Percentiles rank a stretch among this genome's conserved stretches.
phyloP scores from a whole-genome alignment of 1,139 yeast species.

The Sugiyamaella novakii region DNA sequence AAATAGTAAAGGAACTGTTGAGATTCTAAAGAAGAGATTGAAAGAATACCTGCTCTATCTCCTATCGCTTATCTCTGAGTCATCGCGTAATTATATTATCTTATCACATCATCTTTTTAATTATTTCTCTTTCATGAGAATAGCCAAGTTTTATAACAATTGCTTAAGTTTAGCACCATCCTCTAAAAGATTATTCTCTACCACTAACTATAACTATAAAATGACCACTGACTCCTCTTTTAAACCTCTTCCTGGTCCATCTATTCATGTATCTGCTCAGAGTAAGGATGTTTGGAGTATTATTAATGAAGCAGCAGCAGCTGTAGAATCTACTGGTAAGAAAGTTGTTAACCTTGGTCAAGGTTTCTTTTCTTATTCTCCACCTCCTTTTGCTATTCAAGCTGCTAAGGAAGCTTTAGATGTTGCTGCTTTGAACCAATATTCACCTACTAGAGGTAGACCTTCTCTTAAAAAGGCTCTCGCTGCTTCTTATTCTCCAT shows the following conservation, averaged over 20 bases:
- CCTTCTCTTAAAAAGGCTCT: constrained; percentile 71
- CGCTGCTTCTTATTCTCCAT: constrained; percentile 68
- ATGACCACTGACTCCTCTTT: constrained; percentile 12
- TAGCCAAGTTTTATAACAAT: neutral
- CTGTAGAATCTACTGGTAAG: constrained; percentile 66
- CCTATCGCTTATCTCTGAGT: no score
- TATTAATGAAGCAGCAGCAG: constrained; percentile 92
- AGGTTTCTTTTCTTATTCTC: constrained; percentile 93
- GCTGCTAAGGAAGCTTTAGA: constrained; percentile 81
- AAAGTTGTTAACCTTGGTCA: constrained; percentile 89
- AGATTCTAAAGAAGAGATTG: no score
- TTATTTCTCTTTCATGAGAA: constrained; percentile 1
- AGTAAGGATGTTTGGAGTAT: constrained; percentile 88
- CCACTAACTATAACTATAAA: neutral
- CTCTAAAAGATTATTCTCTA: neutral
- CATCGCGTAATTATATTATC: constrained; percentile 5
- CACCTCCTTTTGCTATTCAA: constrained; percentile 83
- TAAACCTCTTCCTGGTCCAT: constrained; percentile 33
- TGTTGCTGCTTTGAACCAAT: constrained; percentile 78
- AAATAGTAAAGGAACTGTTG: no score
- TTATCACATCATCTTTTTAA: constrained; percentile 5
- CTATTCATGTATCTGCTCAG: constrained; percentile 30
- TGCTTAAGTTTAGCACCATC: neutral
- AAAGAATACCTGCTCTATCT: no score
- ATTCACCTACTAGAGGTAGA: constrained; percentile 88